phyloP scores from a whole-genome alignment of 768 basidiomycete species.

The Lyophyllum semitale region DNA sequence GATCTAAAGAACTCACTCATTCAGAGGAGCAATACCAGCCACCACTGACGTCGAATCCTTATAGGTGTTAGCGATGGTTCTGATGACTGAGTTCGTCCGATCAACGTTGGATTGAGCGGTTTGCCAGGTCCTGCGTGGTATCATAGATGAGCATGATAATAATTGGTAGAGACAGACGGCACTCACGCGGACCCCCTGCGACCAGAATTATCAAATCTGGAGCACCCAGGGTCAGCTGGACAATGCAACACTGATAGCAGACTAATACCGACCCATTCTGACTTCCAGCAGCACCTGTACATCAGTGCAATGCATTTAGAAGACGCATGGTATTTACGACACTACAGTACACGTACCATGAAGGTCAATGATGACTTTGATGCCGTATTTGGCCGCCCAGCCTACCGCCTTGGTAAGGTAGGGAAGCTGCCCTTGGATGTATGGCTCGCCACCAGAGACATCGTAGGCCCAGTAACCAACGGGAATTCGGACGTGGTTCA shows the following conservation, averaged over 20 bases:
- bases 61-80: conserved; percentile 61
- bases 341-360: conserved; percentile 41
- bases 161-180: neutral
- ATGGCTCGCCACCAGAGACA: conserved; percentile 75
- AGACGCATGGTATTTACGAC: neutral
- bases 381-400: conserved; percentile 69
- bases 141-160: conserved; percentile 7
- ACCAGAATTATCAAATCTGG: conserved; percentile 83
- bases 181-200: conserved; percentile 58
- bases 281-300: conserved; percentile 71
- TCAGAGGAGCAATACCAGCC: conserved; percentile 71
- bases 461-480: conserved; percentile 94
- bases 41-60: conserved; percentile 55
- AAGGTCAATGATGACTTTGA: conserved; percentile 84
- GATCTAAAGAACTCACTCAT: conserved; percentile 56
- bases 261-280: conserved; percentile 66
- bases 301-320: conserved; percentile 6
- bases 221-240: conserved; percentile 6
- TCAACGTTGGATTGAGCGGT: conserved; percentile 62
- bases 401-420: conserved; percentile 66
- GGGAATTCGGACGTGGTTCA: conserved; percentile 83
- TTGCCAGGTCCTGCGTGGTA: conserved; percentile 67
- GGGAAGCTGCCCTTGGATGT: conserved; percentile 72
- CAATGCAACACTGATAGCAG: neutral
- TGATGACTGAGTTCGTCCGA: conserved; percentile 68